Conservation (phyloP, 2,329 filamentous ascomycete genomes). For the Biscogniauxia sp. region DNA sequence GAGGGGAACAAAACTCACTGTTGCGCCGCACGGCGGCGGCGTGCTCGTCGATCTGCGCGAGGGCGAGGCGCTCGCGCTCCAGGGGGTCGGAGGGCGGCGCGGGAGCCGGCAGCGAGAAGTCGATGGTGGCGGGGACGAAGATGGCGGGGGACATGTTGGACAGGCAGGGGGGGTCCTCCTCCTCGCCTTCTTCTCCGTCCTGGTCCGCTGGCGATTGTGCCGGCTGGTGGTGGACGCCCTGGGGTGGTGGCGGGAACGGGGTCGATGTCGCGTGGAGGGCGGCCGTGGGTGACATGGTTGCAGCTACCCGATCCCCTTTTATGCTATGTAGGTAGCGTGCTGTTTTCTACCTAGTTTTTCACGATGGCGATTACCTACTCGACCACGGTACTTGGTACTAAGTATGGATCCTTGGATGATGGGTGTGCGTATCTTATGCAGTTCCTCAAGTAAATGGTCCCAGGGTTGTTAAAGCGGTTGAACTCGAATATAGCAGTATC, state of each 20-base stretch:
- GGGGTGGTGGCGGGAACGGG: neutral
- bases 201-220: neutral
- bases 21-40: conserved; percentile 25
- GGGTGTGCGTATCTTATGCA: too few species aligned
- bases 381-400: too few species aligned
- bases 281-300: neutral
- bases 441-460: too few species aligned
- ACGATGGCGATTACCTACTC: too few species aligned
- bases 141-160: conserved; percentile 22
- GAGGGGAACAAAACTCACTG: conserved; percentile 1
- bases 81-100: conserved; percentile 17
- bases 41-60: conserved; percentile 26
- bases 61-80: conserved; percentile 8
- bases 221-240: neutral
- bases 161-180: conserved; percentile 19
- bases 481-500: too few species aligned
- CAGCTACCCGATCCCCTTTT: neutral
- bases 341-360: too few species aligned
- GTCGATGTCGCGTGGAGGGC: too few species aligned
- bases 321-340: neutral
- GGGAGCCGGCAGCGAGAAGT: conserved; percentile 29
- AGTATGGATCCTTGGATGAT: too few species aligned
- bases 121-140: conserved; percentile 26
- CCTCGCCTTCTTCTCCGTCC: conserved; percentile 16
- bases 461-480: too few species aligned